Evolutionary conservation across 1,139 yeast species (phyloP).

Genomic region (Nakaseomyces nivariensis): DNA sequence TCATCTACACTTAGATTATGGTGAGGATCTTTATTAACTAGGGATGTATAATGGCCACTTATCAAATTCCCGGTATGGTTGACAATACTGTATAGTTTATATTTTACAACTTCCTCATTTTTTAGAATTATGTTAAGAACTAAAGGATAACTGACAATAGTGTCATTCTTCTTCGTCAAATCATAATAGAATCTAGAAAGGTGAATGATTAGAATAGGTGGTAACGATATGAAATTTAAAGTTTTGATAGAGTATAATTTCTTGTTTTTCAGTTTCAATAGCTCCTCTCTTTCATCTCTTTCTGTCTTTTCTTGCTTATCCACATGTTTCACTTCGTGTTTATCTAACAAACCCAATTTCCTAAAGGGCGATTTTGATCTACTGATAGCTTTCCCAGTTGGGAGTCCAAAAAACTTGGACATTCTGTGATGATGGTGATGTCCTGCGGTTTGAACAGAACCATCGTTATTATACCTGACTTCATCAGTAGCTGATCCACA

Average conservation of each 20-base stretch:
- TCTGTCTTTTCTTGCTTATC: slow-evolving; percentile 3
- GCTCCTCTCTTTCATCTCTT: slow-evolving; percentile 5
- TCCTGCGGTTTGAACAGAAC: background rate
- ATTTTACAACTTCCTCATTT: slow-evolving; percentile 36
- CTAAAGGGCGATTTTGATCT: slow-evolving; percentile 23
- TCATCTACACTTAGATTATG: slow-evolving; percentile 27
- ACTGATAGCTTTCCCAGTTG: slow-evolving; percentile 5
- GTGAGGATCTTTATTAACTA: slow-evolving; percentile 41
- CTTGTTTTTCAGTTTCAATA: slow-evolving; percentile 20
- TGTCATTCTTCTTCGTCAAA: slow-evolving; percentile 45
- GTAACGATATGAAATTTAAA: slow-evolving; percentile 52
- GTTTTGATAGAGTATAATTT: slow-evolving; percentile 41
- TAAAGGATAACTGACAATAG: slow-evolving; percentile 47
- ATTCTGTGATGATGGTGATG: slow-evolving; percentile 8
- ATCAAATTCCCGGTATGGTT: slow-evolving; percentile 64
- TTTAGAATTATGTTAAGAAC: slow-evolving; percentile 38
- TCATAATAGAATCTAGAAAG: slow-evolving; percentile 51
- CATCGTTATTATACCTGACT: background rate
- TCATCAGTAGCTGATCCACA: slow-evolving; percentile 36
- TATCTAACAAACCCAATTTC: slow-evolving; percentile 7
- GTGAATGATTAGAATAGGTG: slow-evolving; percentile 55
- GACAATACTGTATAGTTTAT: slow-evolving; percentile 50
- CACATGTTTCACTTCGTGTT: slow-evolving; percentile 1
- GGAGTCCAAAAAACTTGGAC: slow-evolving; percentile 16
- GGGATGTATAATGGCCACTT: slow-evolving; percentile 67